Evolutionary conservation across 1,284 basidiomycete genomes (phyloP).

Genomic region (Leccinum fallax): DNA sequence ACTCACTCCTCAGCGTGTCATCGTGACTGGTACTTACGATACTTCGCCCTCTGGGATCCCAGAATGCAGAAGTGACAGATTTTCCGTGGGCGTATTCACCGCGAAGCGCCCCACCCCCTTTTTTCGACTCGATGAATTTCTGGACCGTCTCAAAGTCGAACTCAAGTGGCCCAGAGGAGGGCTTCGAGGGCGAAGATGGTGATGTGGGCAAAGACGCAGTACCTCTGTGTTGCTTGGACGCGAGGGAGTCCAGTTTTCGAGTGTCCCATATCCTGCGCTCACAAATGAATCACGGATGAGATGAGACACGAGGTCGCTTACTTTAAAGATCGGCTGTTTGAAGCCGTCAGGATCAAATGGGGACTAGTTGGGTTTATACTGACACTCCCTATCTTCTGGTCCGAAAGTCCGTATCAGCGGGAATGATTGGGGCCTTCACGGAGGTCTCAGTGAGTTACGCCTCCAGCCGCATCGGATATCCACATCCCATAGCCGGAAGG

Average conservation of each 20-base stretch:
- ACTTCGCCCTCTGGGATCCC: constrained; percentile 74
- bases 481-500: constrained; percentile 75
- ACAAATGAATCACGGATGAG: not conserved
- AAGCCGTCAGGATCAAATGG: constrained; percentile 68
- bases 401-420: constrained; percentile 64
- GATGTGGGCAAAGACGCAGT: constrained; percentile 22
- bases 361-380: constrained; percentile 75
- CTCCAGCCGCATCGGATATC: constrained; percentile 72
- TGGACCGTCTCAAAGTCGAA: constrained; percentile 54
- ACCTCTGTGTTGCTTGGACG: constrained; percentile 29
- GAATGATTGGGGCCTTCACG: constrained; percentile 59
- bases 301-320: constrained; percentile 34
- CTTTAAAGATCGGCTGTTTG: constrained; percentile 70
- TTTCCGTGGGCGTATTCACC: constrained; percentile 70
- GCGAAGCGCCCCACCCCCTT: constrained; percentile 56
- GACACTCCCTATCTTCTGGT: constrained; percentile 73
- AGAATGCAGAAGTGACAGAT: constrained; percentile 78
- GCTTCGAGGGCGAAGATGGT: constrained; percentile 14
- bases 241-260: constrained; percentile 56
- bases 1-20: constrained; percentile 66
- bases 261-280: constrained; percentile 71
- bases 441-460: constrained; percentile 71
- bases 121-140: constrained; percentile 49
- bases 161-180: constrained; percentile 37
- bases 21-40: constrained; percentile 84